phyloP scores from a whole-genome alignment of 1,284 basidiomycete genomes.

The Cryptococcus wingfieldii region DNA sequence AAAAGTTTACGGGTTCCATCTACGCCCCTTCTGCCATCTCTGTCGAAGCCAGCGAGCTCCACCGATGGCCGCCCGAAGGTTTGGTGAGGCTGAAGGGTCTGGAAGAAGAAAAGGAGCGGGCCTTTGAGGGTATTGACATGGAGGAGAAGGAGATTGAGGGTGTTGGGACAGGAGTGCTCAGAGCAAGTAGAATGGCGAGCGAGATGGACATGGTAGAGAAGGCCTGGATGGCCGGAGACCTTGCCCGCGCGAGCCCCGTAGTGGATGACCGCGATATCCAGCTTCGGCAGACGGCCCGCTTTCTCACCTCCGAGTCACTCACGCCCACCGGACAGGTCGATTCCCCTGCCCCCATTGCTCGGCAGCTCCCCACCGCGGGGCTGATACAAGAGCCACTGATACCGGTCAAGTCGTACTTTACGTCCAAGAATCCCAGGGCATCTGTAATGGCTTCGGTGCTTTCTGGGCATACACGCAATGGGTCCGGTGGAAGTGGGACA shows the following conservation, averaged over 20 bases:
- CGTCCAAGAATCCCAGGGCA: background rate
- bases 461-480: background rate
- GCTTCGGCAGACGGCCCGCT: too few species aligned
- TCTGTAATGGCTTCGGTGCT: background rate
- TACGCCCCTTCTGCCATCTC: slow-evolving; percentile 2
- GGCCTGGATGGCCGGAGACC: too few species aligned
- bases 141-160: too few species aligned
- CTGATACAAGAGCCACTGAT: background rate
- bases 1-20: slow-evolving; percentile 13
- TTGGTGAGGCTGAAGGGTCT: background rate
- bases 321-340: background rate
- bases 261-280: too few species aligned
- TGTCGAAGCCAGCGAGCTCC: slow-evolving; percentile 1
- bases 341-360: too few species aligned
- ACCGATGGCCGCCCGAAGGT: background rate
- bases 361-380: background rate
- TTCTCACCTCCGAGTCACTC: background rate
- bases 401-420: background rate
- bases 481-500: background rate
- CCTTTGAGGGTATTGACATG: too few species aligned
- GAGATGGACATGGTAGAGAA: too few species aligned
- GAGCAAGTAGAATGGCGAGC: too few species aligned
- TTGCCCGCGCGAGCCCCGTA: too few species aligned
- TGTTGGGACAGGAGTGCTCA: too few species aligned
- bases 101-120: too few species aligned